Evolutionary conservation across 148 eudicot species (phyloP), one percentile per base, ranked within the genome.

Genomic region (Drosera capensis): DNA sequence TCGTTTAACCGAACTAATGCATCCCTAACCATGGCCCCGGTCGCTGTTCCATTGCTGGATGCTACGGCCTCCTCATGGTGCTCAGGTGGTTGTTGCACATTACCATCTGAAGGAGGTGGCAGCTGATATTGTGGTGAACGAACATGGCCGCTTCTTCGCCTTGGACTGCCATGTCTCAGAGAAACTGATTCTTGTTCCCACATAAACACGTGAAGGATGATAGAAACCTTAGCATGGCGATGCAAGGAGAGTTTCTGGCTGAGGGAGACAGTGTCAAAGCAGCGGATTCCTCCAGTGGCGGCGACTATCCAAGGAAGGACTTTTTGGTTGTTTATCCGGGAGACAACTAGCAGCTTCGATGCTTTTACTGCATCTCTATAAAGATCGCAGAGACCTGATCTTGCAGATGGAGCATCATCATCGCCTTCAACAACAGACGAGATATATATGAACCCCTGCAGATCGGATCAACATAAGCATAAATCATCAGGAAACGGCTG

Each of bases 291-390:
- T 9, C 95, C 77, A 22, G 72, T 47, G 3, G 80, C 58, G 25
- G 92, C 74, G 46, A 74, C 86, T 25, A 77, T 75, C 92, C 90
- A 80, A 1, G 95, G 95, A 13, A 85, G 80, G 16, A 80, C 71
- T 41, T 77, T 77, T 26, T 80, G 80, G 52, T 74, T 70, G 35
- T 74, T 67, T 20, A 85, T 66, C 46, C 90, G 52, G 12, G 82
- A 80, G 20, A 85, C 51, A 14, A 85, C 78, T 19, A 85, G 63
- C 3, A 55, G 75, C 46, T 75, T 71, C 5, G 65, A 62, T 20
- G 71, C 71, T 28, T n/a, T 58, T 11, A 9, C 43, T 47, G 95
- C 86, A 20, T 85, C 72, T 30, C 50, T 72, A 68, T 62, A 75
- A 1, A 85, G 67, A 36, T 64, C 54, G 48, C 31, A 43, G 25